phyloP scores from a whole-genome alignment of 1,139 yeast species.

The Yamadazyma sp. region DNA sequence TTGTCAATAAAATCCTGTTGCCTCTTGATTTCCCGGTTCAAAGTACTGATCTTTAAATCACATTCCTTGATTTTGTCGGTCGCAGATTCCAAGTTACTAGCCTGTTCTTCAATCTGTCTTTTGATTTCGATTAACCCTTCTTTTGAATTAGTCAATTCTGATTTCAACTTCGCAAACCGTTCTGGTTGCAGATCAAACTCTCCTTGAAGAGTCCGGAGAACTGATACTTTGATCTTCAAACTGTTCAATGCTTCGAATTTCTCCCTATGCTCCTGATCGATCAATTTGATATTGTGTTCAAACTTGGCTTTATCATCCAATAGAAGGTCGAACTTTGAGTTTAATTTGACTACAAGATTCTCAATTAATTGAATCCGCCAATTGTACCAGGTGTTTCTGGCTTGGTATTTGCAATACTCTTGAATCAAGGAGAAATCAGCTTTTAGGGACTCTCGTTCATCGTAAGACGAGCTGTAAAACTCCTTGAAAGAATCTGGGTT shows the following conservation, averaged over 20 bases:
- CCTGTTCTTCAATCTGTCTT: slow-evolving; percentile 9
- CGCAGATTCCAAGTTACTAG: slow-evolving; percentile 14
- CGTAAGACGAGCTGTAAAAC: slow-evolving; percentile 38
- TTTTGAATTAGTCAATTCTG: slow-evolving; percentile 7
- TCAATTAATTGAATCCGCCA: slow-evolving; percentile 53
- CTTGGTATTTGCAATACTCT: slow-evolving; percentile 50
- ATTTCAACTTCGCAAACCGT: slow-evolving; percentile 17
- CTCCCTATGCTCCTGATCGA: slow-evolving; percentile 18
- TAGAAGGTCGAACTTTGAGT: slow-evolving; percentile 26
- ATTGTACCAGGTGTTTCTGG: slow-evolving; percentile 55
- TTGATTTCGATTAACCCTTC: slow-evolving; percentile 18
- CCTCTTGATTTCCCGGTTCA: slow-evolving; percentile 17
- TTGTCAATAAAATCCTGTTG: slow-evolving; percentile 19
- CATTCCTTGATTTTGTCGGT: slow-evolving; percentile 14
- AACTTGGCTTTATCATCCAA: slow-evolving; percentile 26
- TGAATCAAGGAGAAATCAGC: slow-evolving; percentile 46
- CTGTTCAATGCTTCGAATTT: slow-evolving; percentile 14
- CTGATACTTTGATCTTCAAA: slow-evolving; percentile 23
- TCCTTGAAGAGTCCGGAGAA: slow-evolving; percentile 20
- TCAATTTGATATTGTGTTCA: slow-evolving; percentile 19
- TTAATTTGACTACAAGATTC: slow-evolving; percentile 37
- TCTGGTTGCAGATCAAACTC: slow-evolving; percentile 18
- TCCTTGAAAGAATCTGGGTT: slow-evolving; percentile 52
- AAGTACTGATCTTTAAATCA: slow-evolving; percentile 17
- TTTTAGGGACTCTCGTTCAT: slow-evolving; percentile 39